Evolutionary conservation across 768 basidiomycete species (phyloP).

Genomic region (Baorangia bicolor): DNA sequence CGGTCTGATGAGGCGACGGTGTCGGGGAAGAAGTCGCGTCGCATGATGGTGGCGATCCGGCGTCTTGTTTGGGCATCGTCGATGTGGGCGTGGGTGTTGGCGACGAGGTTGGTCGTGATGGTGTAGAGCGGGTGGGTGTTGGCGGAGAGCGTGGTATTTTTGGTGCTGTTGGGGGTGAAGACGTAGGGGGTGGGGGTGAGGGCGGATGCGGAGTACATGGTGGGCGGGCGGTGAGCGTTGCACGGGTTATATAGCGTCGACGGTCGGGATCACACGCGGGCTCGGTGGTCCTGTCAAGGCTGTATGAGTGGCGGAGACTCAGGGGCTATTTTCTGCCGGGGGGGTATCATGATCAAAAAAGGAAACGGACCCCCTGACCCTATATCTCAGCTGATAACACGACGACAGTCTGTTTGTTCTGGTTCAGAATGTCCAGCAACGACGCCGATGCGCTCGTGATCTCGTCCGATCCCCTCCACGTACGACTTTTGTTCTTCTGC

Average conservation of each 20-base stretch:
- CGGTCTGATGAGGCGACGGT: too few species aligned
- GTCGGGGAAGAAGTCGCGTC: too few species aligned
- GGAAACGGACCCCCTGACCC: not conserved
- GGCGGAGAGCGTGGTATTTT: conserved; percentile 13
- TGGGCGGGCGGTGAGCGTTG: too few species aligned
- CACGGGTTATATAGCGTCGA: too few species aligned
- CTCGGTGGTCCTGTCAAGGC: too few species aligned
- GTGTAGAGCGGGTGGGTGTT: conserved; percentile 6
- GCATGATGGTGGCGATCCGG: conserved; percentile 3
- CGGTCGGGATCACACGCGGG: too few species aligned
- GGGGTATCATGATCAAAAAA: not conserved
- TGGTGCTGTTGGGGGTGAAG: conserved; percentile 10
- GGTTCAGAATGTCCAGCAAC: conserved; percentile 16
- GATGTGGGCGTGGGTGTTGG: conserved; percentile 9
- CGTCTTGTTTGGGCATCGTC: conserved; percentile 5
- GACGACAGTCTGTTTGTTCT: not conserved
- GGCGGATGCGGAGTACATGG: conserved; percentile 3
- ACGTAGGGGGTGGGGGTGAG: not conserved
- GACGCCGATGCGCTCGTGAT: conserved; percentile 51
- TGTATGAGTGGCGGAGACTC: too few species aligned
- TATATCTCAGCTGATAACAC: not conserved
- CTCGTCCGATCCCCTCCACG: conserved; percentile 64
- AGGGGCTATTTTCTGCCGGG: not conserved
- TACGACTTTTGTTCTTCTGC: conserved; percentile 20
- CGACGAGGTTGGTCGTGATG: conserved; percentile 5